Evolutionary conservation across 2,329 filamentous ascomycete genomes (phyloP).

Genomic region (Paradendryphiella salina): DNA sequence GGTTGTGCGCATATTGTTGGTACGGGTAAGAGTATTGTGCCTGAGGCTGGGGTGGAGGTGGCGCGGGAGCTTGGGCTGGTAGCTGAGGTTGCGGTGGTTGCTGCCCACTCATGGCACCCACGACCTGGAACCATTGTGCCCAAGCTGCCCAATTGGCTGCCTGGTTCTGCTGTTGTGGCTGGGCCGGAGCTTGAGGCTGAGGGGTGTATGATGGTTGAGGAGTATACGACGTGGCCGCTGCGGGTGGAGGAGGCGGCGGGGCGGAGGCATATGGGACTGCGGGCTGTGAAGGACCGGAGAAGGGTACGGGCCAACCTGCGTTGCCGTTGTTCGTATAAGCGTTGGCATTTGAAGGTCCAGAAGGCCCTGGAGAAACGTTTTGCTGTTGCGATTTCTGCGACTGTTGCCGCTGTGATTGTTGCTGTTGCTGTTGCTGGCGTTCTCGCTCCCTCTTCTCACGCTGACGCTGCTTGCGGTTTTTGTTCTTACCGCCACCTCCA

Average conservation of each 20-base stretch:
- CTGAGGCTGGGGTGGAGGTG: slow-evolving; percentile 30
- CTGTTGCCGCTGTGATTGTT: slow-evolving; percentile 21
- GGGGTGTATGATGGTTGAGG: slow-evolving; percentile 20
- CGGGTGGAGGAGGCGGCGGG: slow-evolving; percentile 23
- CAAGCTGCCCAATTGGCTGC: slow-evolving; percentile 35
- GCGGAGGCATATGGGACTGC: slow-evolving; percentile 19
- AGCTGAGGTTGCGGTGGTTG: slow-evolving; percentile 26
- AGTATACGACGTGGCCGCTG: slow-evolving; percentile 20
- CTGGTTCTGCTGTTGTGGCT: slow-evolving; percentile 28
- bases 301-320: slow-evolving; percentile 27
- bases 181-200: slow-evolving; percentile 14
- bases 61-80: slow-evolving; percentile 24
- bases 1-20: slow-evolving; percentile 29
- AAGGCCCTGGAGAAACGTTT: slow-evolving; percentile 26
- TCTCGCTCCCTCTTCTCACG: slow-evolving; percentile 37
- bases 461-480: slow-evolving; percentile 37
- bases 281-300: slow-evolving; percentile 23
- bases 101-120: slow-evolving; percentile 29
- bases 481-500: slow-evolving; percentile 32
- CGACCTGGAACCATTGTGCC: slow-evolving; percentile 36
- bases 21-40: slow-evolving; percentile 32
- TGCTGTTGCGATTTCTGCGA: slow-evolving; percentile 16
- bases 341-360: slow-evolving; percentile 24
- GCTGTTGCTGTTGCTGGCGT: slow-evolving; percentile 24
- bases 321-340: slow-evolving; percentile 29